These are phyloP conservation scores for Halenospora varia DNA, from an alignment of 495 filamentous ascomycete species.

Conservation along the genomic window DNA sequence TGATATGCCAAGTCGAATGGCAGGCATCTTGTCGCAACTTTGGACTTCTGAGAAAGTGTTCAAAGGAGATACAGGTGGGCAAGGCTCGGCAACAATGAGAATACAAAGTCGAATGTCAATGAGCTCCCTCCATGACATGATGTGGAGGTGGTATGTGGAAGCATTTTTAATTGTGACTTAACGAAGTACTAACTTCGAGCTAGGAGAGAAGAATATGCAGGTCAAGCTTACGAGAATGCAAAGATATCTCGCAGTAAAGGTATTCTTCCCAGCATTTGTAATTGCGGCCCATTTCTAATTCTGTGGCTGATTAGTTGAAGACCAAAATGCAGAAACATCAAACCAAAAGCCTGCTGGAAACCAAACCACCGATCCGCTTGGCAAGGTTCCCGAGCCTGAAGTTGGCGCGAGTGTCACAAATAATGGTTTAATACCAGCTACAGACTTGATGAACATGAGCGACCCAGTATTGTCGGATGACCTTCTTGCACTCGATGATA, in stretches of 20 bases:
- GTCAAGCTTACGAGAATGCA: background rate
- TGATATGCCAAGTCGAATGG: conserved; percentile 1
- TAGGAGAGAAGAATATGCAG: conserved; percentile 2
- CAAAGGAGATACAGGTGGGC: background rate
- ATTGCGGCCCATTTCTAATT: too few species aligned
- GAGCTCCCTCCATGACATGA: background rate
- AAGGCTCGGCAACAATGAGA: background rate
- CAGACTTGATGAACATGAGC: background rate
- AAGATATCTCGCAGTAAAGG: background rate
- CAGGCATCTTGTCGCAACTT: background rate
- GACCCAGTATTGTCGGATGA: background rate
- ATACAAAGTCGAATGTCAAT: background rate
- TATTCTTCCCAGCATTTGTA: background rate
- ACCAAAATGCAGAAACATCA: background rate
- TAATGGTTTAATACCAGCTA: background rate
- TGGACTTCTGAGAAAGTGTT: background rate
- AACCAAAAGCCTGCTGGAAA: background rate
- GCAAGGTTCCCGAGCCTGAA: background rate
- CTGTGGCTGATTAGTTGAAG: background rate
- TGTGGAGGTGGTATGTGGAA: background rate
- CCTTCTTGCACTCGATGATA: background rate
- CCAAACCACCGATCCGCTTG: background rate
- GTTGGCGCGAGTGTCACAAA: background rate
- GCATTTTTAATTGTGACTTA: background rate
- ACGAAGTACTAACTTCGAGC: background rate